Conservation (phyloP, 345 rosid species). For the Populus deltoides region DNA sequence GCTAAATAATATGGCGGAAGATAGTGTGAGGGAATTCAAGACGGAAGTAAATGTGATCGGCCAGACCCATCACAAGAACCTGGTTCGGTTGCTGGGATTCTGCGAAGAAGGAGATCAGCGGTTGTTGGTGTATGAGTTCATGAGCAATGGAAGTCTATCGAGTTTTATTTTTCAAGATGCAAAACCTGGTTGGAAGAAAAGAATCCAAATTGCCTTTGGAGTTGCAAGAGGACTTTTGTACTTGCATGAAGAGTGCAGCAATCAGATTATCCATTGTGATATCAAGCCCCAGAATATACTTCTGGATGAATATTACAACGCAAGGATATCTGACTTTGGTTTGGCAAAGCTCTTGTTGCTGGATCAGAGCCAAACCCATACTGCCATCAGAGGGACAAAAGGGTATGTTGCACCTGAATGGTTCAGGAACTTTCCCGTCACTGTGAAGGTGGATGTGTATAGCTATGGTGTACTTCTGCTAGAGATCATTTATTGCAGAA, state of each 20-base stretch:
- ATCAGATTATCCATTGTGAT: conserved; percentile 38
- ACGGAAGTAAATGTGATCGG: conserved; percentile 36
- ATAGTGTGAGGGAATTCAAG: conserved; percentile 28
- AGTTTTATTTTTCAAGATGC: conserved; percentile 20
- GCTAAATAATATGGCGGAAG: conserved; percentile 15
- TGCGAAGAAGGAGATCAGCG: conserved; percentile 35
- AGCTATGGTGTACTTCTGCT: conserved; percentile 6
- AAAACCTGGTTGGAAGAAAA: conserved; percentile 27
- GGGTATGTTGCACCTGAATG: conserved; percentile 6
- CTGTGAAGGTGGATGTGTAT: conserved; percentile 6
- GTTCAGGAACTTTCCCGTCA: neutral
- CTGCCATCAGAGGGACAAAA: neutral
- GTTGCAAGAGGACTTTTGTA: conserved; percentile 36
- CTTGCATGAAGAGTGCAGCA: conserved; percentile 39
- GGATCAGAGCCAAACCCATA: neutral
- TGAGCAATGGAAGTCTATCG: conserved; percentile 34
- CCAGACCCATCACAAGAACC: conserved; percentile 41
- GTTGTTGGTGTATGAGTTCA: conserved; percentile 35
- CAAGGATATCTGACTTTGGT: conserved; percentile 38
- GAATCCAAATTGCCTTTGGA: conserved; percentile 31
- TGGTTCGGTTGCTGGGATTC: conserved; percentile 39
- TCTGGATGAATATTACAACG: conserved; percentile 19
- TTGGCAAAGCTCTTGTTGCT: conserved; percentile 34
- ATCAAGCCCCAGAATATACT: conserved; percentile 43
- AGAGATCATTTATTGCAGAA: conserved; percentile 12